Base-by-base conservation (phyloP, 2,329 filamentous ascomycete genomes). In the Aspergillus tubingensis region DNA sequence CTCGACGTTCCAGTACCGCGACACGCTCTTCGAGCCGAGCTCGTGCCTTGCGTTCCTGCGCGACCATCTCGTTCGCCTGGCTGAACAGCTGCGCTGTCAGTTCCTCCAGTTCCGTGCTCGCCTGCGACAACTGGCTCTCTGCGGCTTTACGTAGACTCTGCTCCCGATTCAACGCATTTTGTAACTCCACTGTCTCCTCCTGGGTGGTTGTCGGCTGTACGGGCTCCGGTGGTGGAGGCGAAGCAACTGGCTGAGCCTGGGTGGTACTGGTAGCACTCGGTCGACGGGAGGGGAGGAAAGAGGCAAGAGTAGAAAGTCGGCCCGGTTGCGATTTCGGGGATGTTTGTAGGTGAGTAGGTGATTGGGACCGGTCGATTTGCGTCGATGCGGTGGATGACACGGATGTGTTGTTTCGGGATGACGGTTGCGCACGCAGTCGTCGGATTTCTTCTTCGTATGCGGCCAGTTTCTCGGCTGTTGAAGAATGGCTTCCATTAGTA, bases 61-160 rank as follows among this genome's bases (percentile, higher is more conserved):
- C 85, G 8, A 88, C 86, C 86, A 88, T 88, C 72, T 88, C 86
- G 61, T 88, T 88, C 32, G 86, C 86, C 69, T 88, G 83, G 55
- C 83, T 83, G 71, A 88, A 88, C 8, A 88, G 71, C 59, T 82
- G 81, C 32, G 82, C 82, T 11, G 82, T 86, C 61, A 88, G 72
- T 57, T 88, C 86, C 65, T 88, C 86, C 30, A 88, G 79, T 72
- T 88, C 86, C 1, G 74, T 78, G 62, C 81, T 83, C 15, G 85
- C 81, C 54, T 82, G 80, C 38, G 80, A 79, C 2, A 85, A 76
- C 62, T 83, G 81, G 27, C 78, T 78, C 69, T 88, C 86, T 0
- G 85, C 85, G n/a, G 82, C 81, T 56, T 81, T 78, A 32, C 86
- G 84, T 54, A 84, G 75, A 5, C 72, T 75, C 58, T 84, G 82